Evolutionary conservation across 306 rosid genomes (phyloP).

Genomic region (Cajanus cajan): DNA sequence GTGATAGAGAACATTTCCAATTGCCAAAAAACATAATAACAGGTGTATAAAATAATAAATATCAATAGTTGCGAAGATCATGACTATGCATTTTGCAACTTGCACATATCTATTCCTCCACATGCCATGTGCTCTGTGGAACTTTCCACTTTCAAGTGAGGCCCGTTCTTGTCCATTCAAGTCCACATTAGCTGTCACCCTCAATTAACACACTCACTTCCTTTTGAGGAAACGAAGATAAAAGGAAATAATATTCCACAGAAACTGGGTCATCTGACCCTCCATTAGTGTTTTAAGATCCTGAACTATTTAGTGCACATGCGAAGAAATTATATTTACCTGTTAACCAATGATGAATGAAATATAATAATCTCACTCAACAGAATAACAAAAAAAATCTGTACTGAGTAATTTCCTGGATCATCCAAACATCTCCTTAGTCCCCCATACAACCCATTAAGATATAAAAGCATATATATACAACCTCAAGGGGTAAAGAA

Average conservation of each 20-base stretch:
- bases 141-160: constrained; percentile 12
- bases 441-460: background rate
- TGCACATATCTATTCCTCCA: background rate
- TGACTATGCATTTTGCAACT: constrained; percentile 24
- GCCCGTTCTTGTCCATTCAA: constrained; percentile 27
- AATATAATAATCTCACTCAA: background rate
- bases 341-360: background rate
- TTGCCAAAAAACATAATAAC: background rate
- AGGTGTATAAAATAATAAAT: background rate
- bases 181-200: constrained; percentile 40
- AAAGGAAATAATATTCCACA: background rate
- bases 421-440: background rate
- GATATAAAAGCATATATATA: background rate
- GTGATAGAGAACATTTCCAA: constrained; percentile 22
- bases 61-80: background rate
- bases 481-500: background rate
- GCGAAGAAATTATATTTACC: background rate
- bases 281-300: background rate
- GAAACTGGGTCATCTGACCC: background rate
- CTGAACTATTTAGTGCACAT: background rate
- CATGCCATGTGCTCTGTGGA: constrained; percentile 31
- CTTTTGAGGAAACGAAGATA: constrained; percentile 16
- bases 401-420: background rate
- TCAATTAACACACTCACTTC: constrained; percentile 12
- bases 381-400: background rate